phyloP scores from a whole-genome alignment of 495 filamentous ascomycete genomes.

The Neurospora sp. region DNA sequence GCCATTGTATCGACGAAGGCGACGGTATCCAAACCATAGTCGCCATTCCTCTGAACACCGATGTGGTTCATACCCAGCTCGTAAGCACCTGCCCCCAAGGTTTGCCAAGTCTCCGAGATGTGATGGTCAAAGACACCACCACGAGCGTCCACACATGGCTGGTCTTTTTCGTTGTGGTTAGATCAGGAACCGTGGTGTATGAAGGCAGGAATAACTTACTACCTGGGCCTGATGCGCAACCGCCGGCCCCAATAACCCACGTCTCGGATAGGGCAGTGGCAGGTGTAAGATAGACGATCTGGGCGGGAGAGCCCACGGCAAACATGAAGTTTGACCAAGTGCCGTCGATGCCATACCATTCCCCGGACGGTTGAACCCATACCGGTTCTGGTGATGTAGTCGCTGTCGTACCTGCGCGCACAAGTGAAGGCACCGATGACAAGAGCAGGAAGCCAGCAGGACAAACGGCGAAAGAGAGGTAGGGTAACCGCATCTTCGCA shows the following conservation, averaged over 20 bases:
- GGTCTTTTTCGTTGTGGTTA: slow-evolving; percentile 22
- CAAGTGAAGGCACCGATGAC: slow-evolving; percentile 23
- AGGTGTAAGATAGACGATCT: slow-evolving; percentile 46
- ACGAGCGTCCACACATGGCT: slow-evolving; percentile 32
- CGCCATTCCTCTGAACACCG: slow-evolving; percentile 40
- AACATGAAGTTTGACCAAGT: slow-evolving; percentile 45
- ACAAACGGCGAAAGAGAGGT: slow-evolving; percentile 21
- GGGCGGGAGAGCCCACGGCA: slow-evolving; percentile 44
- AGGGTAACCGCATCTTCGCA: slow-evolving; percentile 26
- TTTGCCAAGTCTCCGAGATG: slow-evolving; percentile 46
- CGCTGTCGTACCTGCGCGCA: slow-evolving; percentile 13
- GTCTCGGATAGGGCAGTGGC: slow-evolving; percentile 47
- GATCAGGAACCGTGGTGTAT: slow-evolving; percentile 3
- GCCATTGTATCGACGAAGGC: slow-evolving; percentile 32
- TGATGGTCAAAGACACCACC: slow-evolving; percentile 43
- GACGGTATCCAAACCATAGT: slow-evolving; percentile 50
- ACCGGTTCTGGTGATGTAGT: slow-evolving; percentile 13
- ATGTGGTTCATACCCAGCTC: slow-evolving; percentile 45
- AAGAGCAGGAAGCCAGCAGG: slow-evolving; percentile 25
- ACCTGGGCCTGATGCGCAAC: slow-evolving; percentile 29
- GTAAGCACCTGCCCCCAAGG: slow-evolving; percentile 36
- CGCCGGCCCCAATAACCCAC: slow-evolving; percentile 44
- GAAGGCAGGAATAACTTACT: slow-evolving; percentile 17
- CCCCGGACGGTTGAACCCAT: slow-evolving; percentile 33
- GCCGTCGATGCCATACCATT: slow-evolving; percentile 41